Base-by-base conservation (phyloP, 345 rosid genomes). In the Cardamine occulta region DNA sequence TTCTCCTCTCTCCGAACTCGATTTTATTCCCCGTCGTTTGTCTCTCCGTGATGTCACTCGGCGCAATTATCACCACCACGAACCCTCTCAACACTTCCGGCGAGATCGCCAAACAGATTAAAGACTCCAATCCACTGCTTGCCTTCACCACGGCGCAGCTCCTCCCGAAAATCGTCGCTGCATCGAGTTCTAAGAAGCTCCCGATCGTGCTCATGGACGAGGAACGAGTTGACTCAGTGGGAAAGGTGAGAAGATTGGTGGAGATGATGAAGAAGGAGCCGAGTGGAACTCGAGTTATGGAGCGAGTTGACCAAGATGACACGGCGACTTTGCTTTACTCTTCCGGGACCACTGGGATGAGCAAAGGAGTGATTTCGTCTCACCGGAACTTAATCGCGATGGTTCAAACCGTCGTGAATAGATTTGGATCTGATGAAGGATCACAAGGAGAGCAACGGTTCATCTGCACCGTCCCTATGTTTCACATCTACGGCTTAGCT, bases 381-480 rank as follows among this genome's bases (percentile, higher is more conserved):
- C 97, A 94, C 75, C 79, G 86, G 9, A 94, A 85, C 76, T 66
- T 91, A 10, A 94, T 94, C 48, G 90, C 91, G 3, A 77, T 77
- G 80, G 80, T 77, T 4, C 80, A 77, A 42, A 77, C 72, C 45
- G 1, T 77, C 40, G 72, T 77, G 53, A 47, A 47, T 23, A 54
- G 80, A 7, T 70, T 85, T 79, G 88, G 90, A 82, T 40, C 83
- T 74, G 72, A 86, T 78, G 78, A 26, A 31, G 73, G 88, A 34
- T 77, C 82, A 68, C 67, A 82, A 8, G 85, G 84, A 28, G 85
- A 80, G 65, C 89, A 85, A 29, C 81, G 63, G 4, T 85, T 86
- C 77, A 76, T 94, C 80, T 91, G 98, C 79, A 88, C 97, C 29
- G 91, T 94, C 10, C 98, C 98, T 14, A 91, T 94, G 98, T 94